These are phyloP conservation scores for Cordyceps cateniannulata DNA, from an alignment of 2,329 filamentous ascomycete genomes.

Conservation along the genomic window DNA sequence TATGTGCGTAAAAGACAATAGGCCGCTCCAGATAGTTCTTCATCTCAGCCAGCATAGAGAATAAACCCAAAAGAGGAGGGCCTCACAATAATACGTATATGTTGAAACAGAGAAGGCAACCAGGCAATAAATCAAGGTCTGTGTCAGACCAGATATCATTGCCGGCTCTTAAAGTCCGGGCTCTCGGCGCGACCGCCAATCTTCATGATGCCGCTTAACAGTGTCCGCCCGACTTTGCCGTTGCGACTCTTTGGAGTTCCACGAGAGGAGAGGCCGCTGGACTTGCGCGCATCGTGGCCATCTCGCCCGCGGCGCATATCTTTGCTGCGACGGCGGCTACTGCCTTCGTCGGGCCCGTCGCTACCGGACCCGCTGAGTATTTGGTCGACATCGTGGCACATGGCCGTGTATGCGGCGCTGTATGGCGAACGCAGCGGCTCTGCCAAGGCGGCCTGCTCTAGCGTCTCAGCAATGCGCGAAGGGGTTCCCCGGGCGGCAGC, in stretches of 20 bases:
- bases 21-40: neutral
- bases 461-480: conserved; percentile 38
- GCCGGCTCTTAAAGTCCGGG: conserved; percentile 28
- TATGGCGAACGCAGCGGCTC: conserved; percentile 17
- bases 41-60: neutral
- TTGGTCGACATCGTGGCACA: conserved; percentile 25
- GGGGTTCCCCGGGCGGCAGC: conserved; percentile 22
- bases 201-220: conserved; percentile 39
- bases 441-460: conserved; percentile 39
- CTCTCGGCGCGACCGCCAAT: conserved; percentile 36
- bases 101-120: neutral
- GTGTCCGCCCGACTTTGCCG: conserved; percentile 34
- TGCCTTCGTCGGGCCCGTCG: conserved; percentile 29
- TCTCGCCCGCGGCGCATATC: conserved; percentile 26
- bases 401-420: conserved; percentile 12
- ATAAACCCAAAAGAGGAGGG: neutral
- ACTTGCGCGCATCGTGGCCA: conserved; percentile 21
- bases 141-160: neutral
- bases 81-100: neutral
- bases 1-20: neutral
- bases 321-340: conserved; percentile 24
- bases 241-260: conserved; percentile 30
- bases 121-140: neutral
- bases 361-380: conserved; percentile 47
- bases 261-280: conserved; percentile 19